Conservation (phyloP, 2,329 filamentous ascomycete genomes). For the Amphichorda felina region DNA sequence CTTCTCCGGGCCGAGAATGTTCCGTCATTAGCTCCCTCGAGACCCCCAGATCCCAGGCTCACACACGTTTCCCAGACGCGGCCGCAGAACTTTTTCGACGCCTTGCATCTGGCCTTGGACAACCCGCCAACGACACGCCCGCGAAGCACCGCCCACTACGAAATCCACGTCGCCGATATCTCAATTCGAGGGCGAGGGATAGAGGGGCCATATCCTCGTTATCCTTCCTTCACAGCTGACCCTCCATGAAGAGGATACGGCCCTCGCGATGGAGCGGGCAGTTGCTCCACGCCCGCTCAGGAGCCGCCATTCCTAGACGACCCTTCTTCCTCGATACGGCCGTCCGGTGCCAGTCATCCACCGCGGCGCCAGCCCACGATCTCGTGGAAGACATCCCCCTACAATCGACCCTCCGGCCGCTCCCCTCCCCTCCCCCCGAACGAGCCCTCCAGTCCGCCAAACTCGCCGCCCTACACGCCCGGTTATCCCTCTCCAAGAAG, state of each 20-base stretch:
- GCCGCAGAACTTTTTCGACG: slow-evolving; percentile 21
- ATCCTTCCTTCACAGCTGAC: background rate
- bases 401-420: slow-evolving; percentile 46
- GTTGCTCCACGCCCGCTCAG: slow-evolving; percentile 22
- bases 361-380: slow-evolving; percentile 5
- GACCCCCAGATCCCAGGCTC: slow-evolving; percentile 2
- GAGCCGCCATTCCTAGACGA: slow-evolving; percentile 11
- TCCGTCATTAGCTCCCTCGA: background rate
- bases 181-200: background rate
- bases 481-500: slow-evolving; percentile 69
- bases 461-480: slow-evolving; percentile 83
- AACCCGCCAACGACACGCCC: background rate
- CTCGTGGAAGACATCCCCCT: slow-evolving; percentile 7
- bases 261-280: slow-evolving; percentile 27
- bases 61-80: slow-evolving; percentile 20
- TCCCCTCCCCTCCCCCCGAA: slow-evolving; percentile 61
- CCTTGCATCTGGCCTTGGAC: background rate
- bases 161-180: background rate
- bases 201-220: background rate
- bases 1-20: background rate
- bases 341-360: slow-evolving; percentile 6
- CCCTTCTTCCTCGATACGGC: slow-evolving; percentile 12
- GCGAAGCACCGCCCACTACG: too few species aligned
- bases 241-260: slow-evolving; percentile 29
- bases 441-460: slow-evolving; percentile 67